Evolutionary conservation across 805 yeast species (phyloP).

Genomic region (Wickerhamomyces kurtzmanii): DNA sequence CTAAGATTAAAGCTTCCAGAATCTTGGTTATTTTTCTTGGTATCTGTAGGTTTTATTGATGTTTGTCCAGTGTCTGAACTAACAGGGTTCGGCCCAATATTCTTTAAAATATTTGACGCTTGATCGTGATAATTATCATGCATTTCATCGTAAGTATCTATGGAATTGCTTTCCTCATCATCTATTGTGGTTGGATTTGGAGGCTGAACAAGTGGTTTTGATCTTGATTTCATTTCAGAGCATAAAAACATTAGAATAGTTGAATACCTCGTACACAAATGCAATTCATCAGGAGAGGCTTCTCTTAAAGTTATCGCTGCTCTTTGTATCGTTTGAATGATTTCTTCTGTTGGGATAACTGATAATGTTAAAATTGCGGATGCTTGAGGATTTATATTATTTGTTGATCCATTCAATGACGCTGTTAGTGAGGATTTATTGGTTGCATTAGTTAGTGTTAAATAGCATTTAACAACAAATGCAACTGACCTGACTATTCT

Average conservation of each 20-base stretch:
- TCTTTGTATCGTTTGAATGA: slow-evolving; percentile 52
- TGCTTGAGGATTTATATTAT: slow-evolving; percentile 22
- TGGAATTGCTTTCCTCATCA: slow-evolving; percentile 15
- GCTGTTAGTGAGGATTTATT: slow-evolving; percentile 2
- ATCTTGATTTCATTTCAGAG: slow-evolving; percentile 55
- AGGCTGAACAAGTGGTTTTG: slow-evolving; percentile 18
- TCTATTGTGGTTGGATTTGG: slow-evolving; percentile 16
- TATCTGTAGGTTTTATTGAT: too few species aligned
- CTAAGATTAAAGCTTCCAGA: slow-evolving; percentile 7
- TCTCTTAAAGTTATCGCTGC: slow-evolving; percentile 70
- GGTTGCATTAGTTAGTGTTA: slow-evolving; percentile 40
- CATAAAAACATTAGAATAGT: slow-evolving; percentile 69
- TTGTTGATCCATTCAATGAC: slow-evolving; percentile 4
- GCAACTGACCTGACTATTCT: slow-evolving; percentile 84
- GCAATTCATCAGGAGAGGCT: slow-evolving; percentile 85
- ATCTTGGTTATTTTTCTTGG: background rate
- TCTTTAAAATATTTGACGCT: too few species aligned
- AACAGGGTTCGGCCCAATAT: too few species aligned
- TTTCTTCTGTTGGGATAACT: slow-evolving; percentile 62
- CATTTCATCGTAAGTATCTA: too few species aligned
- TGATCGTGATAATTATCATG: too few species aligned
- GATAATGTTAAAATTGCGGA: slow-evolving; percentile 47
- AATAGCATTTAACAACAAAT: slow-evolving; percentile 77
- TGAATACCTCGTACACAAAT: slow-evolving; percentile 71
- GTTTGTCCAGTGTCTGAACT: too few species aligned